Evolutionary conservation across 305 asterid species (phyloP), one percentile per base, ranked within the genome.

Genomic region (Andrographis paniculata): DNA sequence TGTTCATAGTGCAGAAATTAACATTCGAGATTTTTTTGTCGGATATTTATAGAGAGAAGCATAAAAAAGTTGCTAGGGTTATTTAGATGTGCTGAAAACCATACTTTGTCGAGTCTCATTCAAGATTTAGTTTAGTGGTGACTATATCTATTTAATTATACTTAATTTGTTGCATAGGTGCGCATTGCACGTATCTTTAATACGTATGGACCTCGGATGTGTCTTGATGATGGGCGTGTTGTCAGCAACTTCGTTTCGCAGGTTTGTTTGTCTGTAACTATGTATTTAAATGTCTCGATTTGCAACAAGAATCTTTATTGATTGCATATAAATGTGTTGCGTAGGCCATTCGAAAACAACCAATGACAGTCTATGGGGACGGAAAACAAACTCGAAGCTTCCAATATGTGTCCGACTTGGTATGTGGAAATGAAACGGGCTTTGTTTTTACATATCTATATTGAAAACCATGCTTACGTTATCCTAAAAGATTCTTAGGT

Each of bases 141-240:
- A n/a, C n/a, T 42, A 21, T 52, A 15, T 36, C 35, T 52, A 21
- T 37, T 56, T 40, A 44, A 45, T 56, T 35, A 21, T 50, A 39
- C 17, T 31, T 8, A 24, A 3, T 24, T 24, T 48, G 4, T 28
- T 59, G 23, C 48, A 50, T 66, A 88, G 95, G 97, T 88, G 58
- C 92, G 95, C 30, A 79, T 88, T 61, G 95, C 94, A 15, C 95
- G 94, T 50, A 88, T 88, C 55, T 88, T 88, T 76, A 88, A 88
- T 53, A 88, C 95, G 22, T 88, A 88, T 45, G 97, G 97, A 36
- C 97, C 95, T 59, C 95, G 95, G 16, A 84, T 88, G 97, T 82
- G 95, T 62, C 73, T 88, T 56, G 97, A 88, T 74, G 97, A 88
- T 71, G 97, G 97, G 13, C 97, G 97, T 45, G 97, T 88, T 47